Percentiles rank a stretch among this genome's conserved stretches.
phyloP scores from a whole-genome alignment of 371 early-diverging fungal genomes.

The Rhizopus microsporus region DNA sequence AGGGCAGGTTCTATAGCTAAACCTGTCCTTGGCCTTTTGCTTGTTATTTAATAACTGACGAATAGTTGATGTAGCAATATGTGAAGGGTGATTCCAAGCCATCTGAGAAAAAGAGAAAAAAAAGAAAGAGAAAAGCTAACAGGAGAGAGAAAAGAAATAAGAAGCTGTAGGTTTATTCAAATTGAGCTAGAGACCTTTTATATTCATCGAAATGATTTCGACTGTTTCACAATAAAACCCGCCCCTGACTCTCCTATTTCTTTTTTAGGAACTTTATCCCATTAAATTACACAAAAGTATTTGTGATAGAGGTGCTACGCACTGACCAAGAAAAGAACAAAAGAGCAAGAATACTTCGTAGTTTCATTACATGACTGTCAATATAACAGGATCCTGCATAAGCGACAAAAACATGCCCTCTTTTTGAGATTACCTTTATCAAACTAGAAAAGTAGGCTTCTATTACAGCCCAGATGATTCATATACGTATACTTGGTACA shows the following conservation, averaged over 20 bases:
- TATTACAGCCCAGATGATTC: neutral
- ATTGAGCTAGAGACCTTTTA: slow-evolving; percentile 11
- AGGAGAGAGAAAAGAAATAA: neutral
- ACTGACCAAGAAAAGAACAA: neutral
- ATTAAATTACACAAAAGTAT: neutral
- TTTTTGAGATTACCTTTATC: neutral
- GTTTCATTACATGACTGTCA: too few species aligned
- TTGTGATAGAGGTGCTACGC: neutral
- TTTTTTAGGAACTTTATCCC: neutral
- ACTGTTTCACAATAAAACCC: slow-evolving; percentile 1
- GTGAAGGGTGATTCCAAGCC: slow-evolving; percentile 3
- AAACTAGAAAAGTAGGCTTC: neutral
- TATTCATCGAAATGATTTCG: neutral
- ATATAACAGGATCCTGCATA: too few species aligned
- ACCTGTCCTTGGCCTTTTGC: slow-evolving; percentile 1
- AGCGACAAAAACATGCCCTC: neutral
- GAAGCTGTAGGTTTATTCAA: neutral
- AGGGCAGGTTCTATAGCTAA: slow-evolving; percentile 46
- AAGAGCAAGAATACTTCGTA: neutral
- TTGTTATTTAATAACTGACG: neutral
- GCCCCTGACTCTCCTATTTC: neutral
- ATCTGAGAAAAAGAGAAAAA: neutral
- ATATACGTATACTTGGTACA: neutral
- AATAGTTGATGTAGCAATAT: neutral
- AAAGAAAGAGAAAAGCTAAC: neutral